phyloP scores from a whole-genome alignment of 495 filamentous ascomycete genomes.

The Polyplosphaeria fusca region DNA sequence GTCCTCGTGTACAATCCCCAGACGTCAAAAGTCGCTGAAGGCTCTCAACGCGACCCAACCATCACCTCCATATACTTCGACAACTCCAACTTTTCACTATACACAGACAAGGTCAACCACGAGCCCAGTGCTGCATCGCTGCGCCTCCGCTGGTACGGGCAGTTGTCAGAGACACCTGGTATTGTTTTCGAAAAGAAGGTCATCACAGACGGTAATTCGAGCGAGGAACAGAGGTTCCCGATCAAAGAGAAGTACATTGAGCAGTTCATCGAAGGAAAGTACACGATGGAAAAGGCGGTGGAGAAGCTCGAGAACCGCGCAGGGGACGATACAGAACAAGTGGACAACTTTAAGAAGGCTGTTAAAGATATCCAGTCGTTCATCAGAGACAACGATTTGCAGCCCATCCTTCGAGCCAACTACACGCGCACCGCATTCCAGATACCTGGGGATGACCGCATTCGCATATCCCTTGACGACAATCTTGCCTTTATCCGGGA shows the following conservation, averaged over 20 bases:
- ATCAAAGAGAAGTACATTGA: conserved; percentile 94
- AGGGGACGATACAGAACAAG: conserved; percentile 56
- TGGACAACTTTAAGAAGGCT: conserved; percentile 65
- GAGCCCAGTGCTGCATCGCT: conserved; percentile 76
- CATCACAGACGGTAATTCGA: conserved; percentile 62
- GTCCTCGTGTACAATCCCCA: conserved; percentile 89
- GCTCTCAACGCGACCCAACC: conserved; percentile 74
- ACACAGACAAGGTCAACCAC: conserved; percentile 77
- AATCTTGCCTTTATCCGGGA: conserved; percentile 90
- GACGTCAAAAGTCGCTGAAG: conserved; percentile 71
- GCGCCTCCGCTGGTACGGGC: conserved; percentile 86
- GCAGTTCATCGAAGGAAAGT: conserved; percentile 79
- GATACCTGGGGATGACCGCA: conserved; percentile 85
- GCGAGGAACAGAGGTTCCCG: conserved; percentile 70
- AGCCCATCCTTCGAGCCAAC: conserved; percentile 85
- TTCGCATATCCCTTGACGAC: conserved; percentile 90
- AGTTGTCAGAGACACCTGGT: conserved; percentile 70
- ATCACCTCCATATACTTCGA: conserved; percentile 97
- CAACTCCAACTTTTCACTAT: conserved; percentile 76
- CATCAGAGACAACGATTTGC: conserved; percentile 70
- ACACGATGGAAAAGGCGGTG: conserved; percentile 86
- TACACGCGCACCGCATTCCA: conserved; percentile 96
- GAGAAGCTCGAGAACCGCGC: conserved; percentile 73
- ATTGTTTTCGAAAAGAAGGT: conserved; percentile 88
- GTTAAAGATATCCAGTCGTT: conserved; percentile 78